Conservation (phyloP, 768 basidiomycete species). For the Trametes sanguinea region DNA sequence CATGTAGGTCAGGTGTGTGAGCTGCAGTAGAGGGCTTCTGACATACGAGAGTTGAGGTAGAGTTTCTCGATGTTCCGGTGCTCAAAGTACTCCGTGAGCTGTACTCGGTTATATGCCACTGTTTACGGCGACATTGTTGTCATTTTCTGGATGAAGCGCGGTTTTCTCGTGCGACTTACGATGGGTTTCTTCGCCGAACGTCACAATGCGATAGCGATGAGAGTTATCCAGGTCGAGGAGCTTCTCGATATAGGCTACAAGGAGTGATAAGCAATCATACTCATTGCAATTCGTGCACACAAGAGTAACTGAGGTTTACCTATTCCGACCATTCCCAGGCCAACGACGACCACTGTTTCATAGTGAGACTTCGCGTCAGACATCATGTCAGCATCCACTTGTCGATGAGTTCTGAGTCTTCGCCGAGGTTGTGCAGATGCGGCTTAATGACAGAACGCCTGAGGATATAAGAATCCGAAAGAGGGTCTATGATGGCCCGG, state of each 20-base stretch:
- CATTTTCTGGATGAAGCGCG: neutral
- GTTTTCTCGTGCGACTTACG: conserved; percentile 27
- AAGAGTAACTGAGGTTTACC: conserved; percentile 34
- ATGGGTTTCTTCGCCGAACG: conserved; percentile 57
- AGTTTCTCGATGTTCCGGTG: conserved; percentile 61
- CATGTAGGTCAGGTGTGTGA: neutral
- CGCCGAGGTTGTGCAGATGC: too few species aligned
- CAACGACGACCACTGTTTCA: conserved; percentile 45
- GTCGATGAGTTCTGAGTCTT: too few species aligned
- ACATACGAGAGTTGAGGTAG: conserved; percentile 53
- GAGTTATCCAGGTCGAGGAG: conserved; percentile 56
- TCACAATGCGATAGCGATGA: conserved; percentile 53
- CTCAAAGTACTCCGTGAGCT: conserved; percentile 61
- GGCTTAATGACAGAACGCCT: neutral
- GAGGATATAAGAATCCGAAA: neutral
- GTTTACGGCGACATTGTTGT: neutral
- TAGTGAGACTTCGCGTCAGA: neutral
- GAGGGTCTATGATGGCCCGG: neutral
- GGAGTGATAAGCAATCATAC: neutral
- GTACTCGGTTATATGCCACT: conserved; percentile 59
- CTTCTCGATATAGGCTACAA: conserved; percentile 67
- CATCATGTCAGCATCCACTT: too few species aligned
- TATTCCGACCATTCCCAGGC: conserved; percentile 65
- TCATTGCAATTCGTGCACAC: neutral
- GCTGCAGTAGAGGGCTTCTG: neutral